A percentile compares a stretch with the other conserved stretches of the same genome.
Evolutionary conservation across 192 early-diverging fungal species (phyloP).

Genomic region (Linnemannia zychae): DNA sequence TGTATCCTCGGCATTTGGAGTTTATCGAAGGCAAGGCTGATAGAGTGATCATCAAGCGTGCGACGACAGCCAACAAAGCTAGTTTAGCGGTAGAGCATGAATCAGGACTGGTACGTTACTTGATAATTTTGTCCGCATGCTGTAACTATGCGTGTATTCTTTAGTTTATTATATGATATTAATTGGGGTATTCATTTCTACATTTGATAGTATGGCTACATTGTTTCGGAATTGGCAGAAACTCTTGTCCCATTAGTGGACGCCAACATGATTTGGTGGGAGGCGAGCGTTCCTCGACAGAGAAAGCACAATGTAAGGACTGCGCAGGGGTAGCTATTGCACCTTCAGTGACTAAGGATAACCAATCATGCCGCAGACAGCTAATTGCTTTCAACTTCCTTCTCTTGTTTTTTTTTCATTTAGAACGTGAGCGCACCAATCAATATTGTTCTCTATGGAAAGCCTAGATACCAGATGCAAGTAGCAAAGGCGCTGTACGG

Average conservation of each 20-base stretch:
- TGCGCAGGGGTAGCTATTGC: background rate
- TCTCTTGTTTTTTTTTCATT: background rate
- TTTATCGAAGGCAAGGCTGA: slow-evolving; percentile 45
- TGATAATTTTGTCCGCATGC: background rate
- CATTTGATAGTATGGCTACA: slow-evolving; percentile 44
- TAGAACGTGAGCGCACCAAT: slow-evolving; percentile 56
- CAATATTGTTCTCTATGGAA: slow-evolving; percentile 53
- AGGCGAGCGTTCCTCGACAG: slow-evolving; percentile 39
- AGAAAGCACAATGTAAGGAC: slow-evolving; percentile 35
- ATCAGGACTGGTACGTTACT: slow-evolving; percentile 22
- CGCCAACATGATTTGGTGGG: slow-evolving; percentile 56
- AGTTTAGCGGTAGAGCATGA: slow-evolving; percentile 49
- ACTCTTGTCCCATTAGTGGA: slow-evolving; percentile 52
- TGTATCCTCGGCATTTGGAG: slow-evolving; percentile 53
- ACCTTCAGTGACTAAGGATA: slow-evolving; percentile 2
- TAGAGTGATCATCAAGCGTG: slow-evolving; percentile 39
- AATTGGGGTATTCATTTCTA: background rate
- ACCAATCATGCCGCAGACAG: slow-evolving; percentile 1
- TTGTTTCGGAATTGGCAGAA: slow-evolving; percentile 52
- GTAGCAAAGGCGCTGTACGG: slow-evolving; percentile 48
- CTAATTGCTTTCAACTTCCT: background rate
- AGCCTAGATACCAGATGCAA: slow-evolving; percentile 31
- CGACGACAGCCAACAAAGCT: slow-evolving; percentile 43
- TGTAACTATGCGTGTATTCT: background rate
- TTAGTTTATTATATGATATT: background rate